Percentiles rank a stretch among this genome's conserved stretches.
These are phyloP conservation scores for Termitomyces sp. DNA, from an alignment of 768 basidiomycete genomes.

Conservation along the genomic window DNA sequence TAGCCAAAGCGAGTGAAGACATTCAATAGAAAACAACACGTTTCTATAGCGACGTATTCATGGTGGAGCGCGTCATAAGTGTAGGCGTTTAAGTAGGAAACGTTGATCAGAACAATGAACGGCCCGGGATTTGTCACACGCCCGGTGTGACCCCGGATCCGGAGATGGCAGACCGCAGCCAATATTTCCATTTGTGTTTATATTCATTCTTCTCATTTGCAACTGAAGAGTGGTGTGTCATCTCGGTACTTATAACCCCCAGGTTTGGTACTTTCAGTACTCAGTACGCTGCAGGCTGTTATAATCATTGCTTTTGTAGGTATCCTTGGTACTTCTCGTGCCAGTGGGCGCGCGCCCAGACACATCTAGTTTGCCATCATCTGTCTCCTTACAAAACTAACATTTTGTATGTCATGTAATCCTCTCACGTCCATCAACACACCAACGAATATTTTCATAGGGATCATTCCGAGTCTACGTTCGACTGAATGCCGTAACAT, in stretches of 20 bases:
- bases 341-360: neutral
- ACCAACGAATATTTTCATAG: neutral
- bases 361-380: neutral
- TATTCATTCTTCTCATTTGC: neutral
- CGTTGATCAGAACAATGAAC: neutral
- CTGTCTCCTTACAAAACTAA: neutral
- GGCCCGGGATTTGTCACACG: neutral
- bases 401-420: neutral
- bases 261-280: too few relatives aligned
- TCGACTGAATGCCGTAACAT: neutral
- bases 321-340: neutral
- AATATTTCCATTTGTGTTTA: slow-evolving; percentile 3
- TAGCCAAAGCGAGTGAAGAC: neutral
- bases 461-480: neutral
- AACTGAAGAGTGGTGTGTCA: neutral
- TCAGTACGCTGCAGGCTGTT: neutral
- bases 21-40: neutral
- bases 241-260: neutral
- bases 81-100: neutral
- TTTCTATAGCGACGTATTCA: neutral
- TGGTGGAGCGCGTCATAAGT: neutral
- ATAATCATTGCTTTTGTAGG: neutral
- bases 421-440: neutral
- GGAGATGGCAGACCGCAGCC: neutral
- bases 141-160: neutral